phyloP scores from a whole-genome alignment of 768 basidiomycete species.

The Lanmaoa pseudosensibilis region DNA sequence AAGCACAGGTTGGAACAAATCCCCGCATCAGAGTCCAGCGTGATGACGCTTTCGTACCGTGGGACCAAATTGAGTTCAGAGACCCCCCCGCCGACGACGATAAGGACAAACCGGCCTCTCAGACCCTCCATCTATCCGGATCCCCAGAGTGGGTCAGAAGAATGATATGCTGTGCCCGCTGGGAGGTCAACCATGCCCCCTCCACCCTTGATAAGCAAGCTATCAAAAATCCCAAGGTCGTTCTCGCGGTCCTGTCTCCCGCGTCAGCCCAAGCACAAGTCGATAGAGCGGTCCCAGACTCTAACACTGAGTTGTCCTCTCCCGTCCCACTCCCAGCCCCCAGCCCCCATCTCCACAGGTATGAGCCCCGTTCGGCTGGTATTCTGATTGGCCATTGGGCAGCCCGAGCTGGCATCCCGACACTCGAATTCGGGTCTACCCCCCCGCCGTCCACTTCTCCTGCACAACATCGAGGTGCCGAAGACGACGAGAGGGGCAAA shows the following conservation, averaged over 20 bases:
- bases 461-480: slow-evolving; percentile 23
- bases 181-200: slow-evolving; percentile 63
- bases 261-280: slow-evolving; percentile 24
- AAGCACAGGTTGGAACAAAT: slow-evolving; percentile 83
- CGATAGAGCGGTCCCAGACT: slow-evolving; percentile 22
- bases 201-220: slow-evolving; percentile 27
- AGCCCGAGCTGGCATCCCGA: slow-evolving; percentile 53
- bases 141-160: slow-evolving; percentile 86
- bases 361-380: slow-evolving; percentile 66
- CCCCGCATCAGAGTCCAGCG: slow-evolving; percentile 78
- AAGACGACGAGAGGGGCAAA: slow-evolving; percentile 37
- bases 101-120: slow-evolving; percentile 25
- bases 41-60: slow-evolving; percentile 79
- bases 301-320: slow-evolving; percentile 33
- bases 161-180: slow-evolving; percentile 79
- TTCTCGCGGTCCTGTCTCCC: slow-evolving; percentile 57
- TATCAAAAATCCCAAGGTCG: slow-evolving; percentile 46
- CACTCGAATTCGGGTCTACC: slow-evolving; percentile 51
- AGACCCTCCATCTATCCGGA: slow-evolving; percentile 29
- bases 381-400: slow-evolving; percentile 69
- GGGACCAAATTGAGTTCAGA: slow-evolving; percentile 68
- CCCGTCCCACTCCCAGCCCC: slow-evolving; percentile 71
- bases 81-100: slow-evolving; percentile 31
- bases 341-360: slow-evolving; percentile 50
- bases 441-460: slow-evolving; percentile 12